Conservation (phyloP, 768 basidiomycete genomes). For the Fistulinella prunicolor region DNA sequence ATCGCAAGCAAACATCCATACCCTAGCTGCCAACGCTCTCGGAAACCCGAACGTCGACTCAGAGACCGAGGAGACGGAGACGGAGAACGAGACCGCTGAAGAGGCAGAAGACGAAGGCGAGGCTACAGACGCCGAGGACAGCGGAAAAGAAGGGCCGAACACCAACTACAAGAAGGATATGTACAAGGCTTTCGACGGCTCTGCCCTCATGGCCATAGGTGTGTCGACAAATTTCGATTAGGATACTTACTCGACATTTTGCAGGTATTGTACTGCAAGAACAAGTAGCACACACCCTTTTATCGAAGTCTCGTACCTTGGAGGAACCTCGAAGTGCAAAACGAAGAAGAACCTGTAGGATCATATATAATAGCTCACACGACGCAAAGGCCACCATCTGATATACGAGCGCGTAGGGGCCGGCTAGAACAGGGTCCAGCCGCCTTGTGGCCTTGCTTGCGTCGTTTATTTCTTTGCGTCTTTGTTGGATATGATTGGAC, state of each 20-base stretch:
- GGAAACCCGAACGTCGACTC: conserved; percentile 1
- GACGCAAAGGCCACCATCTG: too few species aligned
- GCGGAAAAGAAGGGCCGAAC: conserved; percentile 1
- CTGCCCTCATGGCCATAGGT: conserved; percentile 73
- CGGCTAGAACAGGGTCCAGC: too few species aligned
- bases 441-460: too few species aligned
- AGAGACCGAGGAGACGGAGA: conserved; percentile 12
- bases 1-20: conserved; percentile 21
- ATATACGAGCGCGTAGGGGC: too few species aligned
- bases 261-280: conserved; percentile 70
- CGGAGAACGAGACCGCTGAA: conserved; percentile 13
- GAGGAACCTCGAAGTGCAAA: background rate
- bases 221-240: conserved; percentile 12
- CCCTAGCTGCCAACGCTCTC: conserved; percentile 12
- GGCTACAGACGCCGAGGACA: conserved; percentile 6
- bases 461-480: too few species aligned
- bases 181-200: conserved; percentile 74
- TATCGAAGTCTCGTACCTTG: background rate
- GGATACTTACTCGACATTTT: background rate
- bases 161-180: conserved; percentile 45
- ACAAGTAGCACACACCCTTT: conserved; percentile 42
- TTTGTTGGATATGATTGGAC: too few species aligned
- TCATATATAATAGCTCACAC: too few species aligned
- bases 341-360: background rate
- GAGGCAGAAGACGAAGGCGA: conserved; percentile 18